These are phyloP conservation scores for Heritiera littoralis DNA, from an alignment of 345 rosid species.

Conservation along the genomic window DNA sequence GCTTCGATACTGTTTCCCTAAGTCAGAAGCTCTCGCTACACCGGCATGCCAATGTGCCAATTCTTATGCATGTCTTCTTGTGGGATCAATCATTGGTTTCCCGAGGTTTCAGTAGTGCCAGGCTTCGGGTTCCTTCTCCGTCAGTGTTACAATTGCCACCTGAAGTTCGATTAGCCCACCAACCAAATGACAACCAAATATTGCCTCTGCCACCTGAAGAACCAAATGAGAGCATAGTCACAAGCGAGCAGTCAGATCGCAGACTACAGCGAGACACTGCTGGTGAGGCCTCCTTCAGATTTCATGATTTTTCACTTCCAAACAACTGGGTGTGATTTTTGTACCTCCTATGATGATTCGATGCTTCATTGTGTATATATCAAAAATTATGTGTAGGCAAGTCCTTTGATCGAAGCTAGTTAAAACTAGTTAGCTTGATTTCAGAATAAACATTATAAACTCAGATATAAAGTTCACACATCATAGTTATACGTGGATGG, in stretches of 20 bases:
- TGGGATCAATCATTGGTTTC: conserved; percentile 54
- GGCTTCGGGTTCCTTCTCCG: conserved; percentile 34
- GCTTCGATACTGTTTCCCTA: conserved; percentile 79
- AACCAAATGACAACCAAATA: conserved; percentile 61
- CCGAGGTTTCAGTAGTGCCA: conserved; percentile 27
- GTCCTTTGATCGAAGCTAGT: neutral
- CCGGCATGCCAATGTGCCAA: conserved; percentile 77
- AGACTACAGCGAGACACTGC: conserved; percentile 63
- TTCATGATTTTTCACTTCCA: conserved; percentile 66
- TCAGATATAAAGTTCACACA: neutral
- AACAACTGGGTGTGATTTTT: conserved; percentile 59
- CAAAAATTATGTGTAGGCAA: neutral
- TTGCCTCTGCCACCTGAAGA: conserved; percentile 50
- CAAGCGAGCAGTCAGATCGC: conserved; percentile 27
- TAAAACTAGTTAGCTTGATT: neutral
- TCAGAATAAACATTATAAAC: neutral
- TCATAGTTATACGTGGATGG: neutral
- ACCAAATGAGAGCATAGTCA: conserved; percentile 21
- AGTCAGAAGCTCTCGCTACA: conserved; percentile 94
- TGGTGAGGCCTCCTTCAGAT: conserved; percentile 79
- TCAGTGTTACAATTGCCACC: conserved; percentile 39
- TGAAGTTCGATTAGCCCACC: conserved; percentile 35
- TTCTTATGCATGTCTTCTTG: conserved; percentile 63
- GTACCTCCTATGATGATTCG: neutral
- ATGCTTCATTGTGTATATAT: conserved; percentile 3